These are phyloP conservation scores for Lunularia cruciata DNA, from an alignment of 225 moss, liverwort and hornwort genomes.

Conservation along the genomic window DNA sequence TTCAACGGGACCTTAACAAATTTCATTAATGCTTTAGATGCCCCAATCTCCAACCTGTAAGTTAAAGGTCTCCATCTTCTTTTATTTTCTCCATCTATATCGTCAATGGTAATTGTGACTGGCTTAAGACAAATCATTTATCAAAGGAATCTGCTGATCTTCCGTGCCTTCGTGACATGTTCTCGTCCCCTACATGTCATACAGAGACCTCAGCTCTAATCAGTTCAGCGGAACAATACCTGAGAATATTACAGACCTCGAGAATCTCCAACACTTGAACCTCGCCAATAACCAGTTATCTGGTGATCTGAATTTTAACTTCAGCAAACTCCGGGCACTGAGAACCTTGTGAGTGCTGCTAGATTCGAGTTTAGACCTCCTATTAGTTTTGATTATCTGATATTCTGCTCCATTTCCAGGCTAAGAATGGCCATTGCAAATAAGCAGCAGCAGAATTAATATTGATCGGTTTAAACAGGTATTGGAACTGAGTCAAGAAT, in stretches of 20 bases:
- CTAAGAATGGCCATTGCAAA: too few relatives aligned
- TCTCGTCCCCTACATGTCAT: too few relatives aligned
- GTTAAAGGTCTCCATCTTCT: background rate
- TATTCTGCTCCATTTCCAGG: too few relatives aligned
- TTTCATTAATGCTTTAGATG: constrained; percentile 4
- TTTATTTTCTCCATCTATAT: too few relatives aligned
- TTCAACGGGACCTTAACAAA: background rate
- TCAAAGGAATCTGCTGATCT: background rate
- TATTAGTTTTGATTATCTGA: too few relatives aligned
- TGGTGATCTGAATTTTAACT: background rate
- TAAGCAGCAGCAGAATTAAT: too few relatives aligned
- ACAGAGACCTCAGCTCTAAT: constrained; percentile 6
- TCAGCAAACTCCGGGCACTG: constrained; percentile 1
- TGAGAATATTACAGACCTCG: background rate
- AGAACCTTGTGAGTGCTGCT: background rate
- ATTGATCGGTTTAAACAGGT: too few relatives aligned
- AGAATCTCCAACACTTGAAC: background rate
- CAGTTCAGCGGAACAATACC: background rate
- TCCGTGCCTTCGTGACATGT: too few relatives aligned
- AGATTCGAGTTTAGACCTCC: background rate
- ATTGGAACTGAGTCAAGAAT: too few relatives aligned
- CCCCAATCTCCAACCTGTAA: constrained; percentile 14
- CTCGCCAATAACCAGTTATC: background rate
- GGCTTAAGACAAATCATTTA: too few relatives aligned
- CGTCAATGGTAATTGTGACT: too few relatives aligned